These are phyloP conservation scores for Colletotrichum tanaceti DNA, from an alignment of 2,329 filamentous ascomycete genomes.

Conservation along the genomic window DNA sequence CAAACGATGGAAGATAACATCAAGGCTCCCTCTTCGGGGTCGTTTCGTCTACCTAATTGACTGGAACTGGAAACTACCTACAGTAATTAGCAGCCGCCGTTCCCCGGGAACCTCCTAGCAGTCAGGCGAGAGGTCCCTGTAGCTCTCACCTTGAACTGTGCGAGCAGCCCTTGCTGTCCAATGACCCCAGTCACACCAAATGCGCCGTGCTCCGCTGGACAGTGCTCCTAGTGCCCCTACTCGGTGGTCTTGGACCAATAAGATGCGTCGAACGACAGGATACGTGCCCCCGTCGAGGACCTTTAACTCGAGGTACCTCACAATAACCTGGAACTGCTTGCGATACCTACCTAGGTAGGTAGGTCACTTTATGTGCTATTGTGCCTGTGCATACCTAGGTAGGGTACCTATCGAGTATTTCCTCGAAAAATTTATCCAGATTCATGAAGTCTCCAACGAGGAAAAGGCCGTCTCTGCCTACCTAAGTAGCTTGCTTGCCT, in stretches of 20 bases:
- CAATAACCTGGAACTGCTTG: too few species aligned
- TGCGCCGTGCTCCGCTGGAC: constrained; percentile 34
- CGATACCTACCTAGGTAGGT: background rate
- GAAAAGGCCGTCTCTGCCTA: constrained; percentile 27
- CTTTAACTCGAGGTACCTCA: too few species aligned
- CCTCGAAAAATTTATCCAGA: constrained; percentile 14
- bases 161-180: background rate
- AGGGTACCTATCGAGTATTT: background rate
- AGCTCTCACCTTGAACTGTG: constrained; percentile 5
- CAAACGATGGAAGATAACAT: background rate
- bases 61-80: background rate
- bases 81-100: background rate
- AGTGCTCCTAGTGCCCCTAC: constrained; percentile 20
- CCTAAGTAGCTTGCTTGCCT: constrained; percentile 4
- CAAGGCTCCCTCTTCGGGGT: background rate
- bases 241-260: background rate
- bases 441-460: constrained; percentile 29
- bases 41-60: constrained; percentile 24
- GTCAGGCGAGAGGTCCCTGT: constrained; percentile 14
- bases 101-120: constrained; percentile 21
- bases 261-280: background rate
- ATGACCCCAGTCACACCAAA: constrained; percentile 13
- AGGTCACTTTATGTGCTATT: constrained; percentile 19
- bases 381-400: too few species aligned
- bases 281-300: background rate